Conservation (phyloP, 345 rosid genomes). For the Dipteronia dyeriana region DNA sequence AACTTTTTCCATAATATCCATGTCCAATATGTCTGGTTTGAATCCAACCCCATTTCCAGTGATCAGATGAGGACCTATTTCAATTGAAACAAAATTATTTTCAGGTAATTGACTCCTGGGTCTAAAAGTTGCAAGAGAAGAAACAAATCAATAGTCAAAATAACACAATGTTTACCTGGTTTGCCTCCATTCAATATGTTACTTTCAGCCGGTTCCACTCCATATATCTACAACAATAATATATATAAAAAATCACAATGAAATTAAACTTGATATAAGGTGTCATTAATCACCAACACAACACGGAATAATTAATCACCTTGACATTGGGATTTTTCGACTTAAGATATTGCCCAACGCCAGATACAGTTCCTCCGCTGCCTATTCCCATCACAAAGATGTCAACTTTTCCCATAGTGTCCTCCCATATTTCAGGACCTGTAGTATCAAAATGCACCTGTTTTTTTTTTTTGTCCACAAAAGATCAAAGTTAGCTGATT, state of each 20-base stretch:
- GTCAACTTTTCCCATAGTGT: slow-evolving; percentile 83
- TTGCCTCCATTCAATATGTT: slow-evolving; percentile 92
- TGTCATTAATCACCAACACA: too few species aligned
- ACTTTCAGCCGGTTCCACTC: slow-evolving; percentile 97
- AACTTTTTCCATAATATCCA: slow-evolving; percentile 93
- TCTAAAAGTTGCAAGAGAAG: not conserved
- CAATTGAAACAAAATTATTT: not conserved
- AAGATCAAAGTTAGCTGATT: not conserved
- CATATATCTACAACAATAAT: slow-evolving; percentile 63
- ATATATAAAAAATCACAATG: not conserved
- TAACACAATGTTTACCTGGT: slow-evolving; percentile 58
- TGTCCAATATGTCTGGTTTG: slow-evolving; percentile 92
- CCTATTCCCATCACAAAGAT: slow-evolving; percentile 98
- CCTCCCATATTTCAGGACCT: slow-evolving; percentile 99
- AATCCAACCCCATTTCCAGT: slow-evolving; percentile 98
- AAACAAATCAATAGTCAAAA: not conserved
- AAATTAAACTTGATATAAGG: not conserved
- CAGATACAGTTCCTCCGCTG: slow-evolving; percentile 96
- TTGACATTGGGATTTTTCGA: slow-evolving; percentile 90
- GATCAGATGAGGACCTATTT: slow-evolving; percentile 88
- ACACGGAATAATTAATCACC: slow-evolving; percentile 38
- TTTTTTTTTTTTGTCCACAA: slow-evolving; percentile 13
- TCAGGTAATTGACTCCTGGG: too few species aligned
- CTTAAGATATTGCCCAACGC: slow-evolving; percentile 91
- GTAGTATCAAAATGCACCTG: slow-evolving; percentile 94